phyloP scores from a whole-genome alignment of 129 eudicot species.

The Flaveria robusta region DNA sequence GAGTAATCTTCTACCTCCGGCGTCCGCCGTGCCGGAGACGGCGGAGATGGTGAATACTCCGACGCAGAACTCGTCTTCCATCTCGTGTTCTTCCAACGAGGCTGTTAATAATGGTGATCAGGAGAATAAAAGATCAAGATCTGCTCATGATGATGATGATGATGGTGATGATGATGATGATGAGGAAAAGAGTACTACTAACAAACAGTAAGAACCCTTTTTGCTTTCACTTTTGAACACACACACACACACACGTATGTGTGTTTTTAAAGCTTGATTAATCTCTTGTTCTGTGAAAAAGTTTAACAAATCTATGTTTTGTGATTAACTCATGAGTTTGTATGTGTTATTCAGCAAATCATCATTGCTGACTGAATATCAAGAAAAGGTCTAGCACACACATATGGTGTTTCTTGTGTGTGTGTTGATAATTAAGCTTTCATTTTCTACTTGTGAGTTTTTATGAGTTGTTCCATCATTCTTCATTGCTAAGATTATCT shows the following conservation, averaged over 20 bases:
- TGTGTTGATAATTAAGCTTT: constrained; percentile 16
- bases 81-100: constrained; percentile 76
- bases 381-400: background rate
- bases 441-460: constrained; percentile 5
- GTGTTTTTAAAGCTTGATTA: background rate
- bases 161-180: constrained; percentile 34
- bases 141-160: constrained; percentile 43
- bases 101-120: constrained; percentile 55
- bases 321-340: background rate
- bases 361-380: background rate
- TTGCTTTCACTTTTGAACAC: constrained; percentile 4
- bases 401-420: constrained; percentile 9
- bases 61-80: constrained; percentile 69
- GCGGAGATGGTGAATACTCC: constrained; percentile 65
- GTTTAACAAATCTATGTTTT: too few species aligned
- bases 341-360: background rate
- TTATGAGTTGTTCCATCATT: constrained; percentile 1
- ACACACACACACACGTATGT: constrained; percentile 6
- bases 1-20: constrained; percentile 27
- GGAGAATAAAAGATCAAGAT: constrained; percentile 31
- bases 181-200: constrained; percentile 50
- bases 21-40: constrained; percentile 42
- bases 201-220: constrained; percentile 55
- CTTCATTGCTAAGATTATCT: constrained; percentile 13
- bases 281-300: too few species aligned